Evolutionary conservation across 1,139 yeast genomes (phyloP).

Genomic region (Magnusiomyces clavatus): DNA sequence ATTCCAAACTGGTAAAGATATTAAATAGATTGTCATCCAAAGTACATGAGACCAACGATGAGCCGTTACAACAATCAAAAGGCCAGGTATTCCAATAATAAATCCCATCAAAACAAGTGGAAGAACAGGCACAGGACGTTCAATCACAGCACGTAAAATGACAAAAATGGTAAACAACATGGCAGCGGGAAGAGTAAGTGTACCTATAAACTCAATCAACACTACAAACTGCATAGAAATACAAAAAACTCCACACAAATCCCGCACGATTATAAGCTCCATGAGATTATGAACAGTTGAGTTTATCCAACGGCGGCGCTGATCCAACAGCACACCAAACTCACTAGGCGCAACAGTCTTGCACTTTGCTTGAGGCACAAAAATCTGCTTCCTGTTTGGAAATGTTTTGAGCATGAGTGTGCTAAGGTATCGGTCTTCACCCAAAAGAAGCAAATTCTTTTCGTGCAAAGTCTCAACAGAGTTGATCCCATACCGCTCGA

Average conservation of each 20-base stretch:
- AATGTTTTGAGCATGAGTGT: constrained; percentile 32
- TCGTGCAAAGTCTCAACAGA: constrained; percentile 30
- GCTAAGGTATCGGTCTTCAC: constrained; percentile 33
- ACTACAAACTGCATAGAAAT: constrained; percentile 34
- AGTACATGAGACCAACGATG: constrained; percentile 60
- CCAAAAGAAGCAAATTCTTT: constrained; percentile 30
- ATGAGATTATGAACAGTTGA: constrained; percentile 33
- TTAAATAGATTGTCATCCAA: constrained; percentile 70
- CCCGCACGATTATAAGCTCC: constrained; percentile 29
- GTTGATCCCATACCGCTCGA: constrained; percentile 29
- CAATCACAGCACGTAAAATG: constrained; percentile 58
- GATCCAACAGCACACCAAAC: constrained; percentile 30
- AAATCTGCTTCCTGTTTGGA: constrained; percentile 30
- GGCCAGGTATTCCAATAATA: constrained; percentile 79
- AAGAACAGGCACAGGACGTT: constrained; percentile 69
- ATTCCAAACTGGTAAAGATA: constrained; percentile 88
- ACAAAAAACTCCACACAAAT: constrained; percentile 33
- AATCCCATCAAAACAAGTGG: constrained; percentile 68
- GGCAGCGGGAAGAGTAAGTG: constrained; percentile 78
- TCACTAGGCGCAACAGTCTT: constrained; percentile 30
- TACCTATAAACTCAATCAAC: constrained; percentile 30
- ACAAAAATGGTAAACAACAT: constrained; percentile 76
- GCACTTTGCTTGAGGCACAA: constrained; percentile 31
- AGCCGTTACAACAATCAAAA: constrained; percentile 73
- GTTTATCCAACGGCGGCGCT: constrained; percentile 36